Conservation (phyloP, 148 eudicot genomes). For the Silene latifolia region DNA sequence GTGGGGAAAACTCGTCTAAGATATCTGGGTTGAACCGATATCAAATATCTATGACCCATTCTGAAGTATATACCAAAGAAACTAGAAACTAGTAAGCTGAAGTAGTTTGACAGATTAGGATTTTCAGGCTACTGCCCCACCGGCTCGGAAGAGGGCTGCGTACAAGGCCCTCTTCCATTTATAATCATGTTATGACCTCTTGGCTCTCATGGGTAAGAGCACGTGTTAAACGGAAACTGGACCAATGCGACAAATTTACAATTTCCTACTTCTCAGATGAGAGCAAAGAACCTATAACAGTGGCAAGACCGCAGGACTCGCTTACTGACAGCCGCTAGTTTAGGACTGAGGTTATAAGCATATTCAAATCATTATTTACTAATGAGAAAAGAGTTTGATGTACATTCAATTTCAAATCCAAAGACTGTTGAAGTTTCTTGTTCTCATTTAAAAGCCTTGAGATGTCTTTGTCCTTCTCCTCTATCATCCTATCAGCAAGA, state of each 20-base stretch:
- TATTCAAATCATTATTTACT: slow-evolving; percentile 1
- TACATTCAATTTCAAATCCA: slow-evolving; percentile 44
- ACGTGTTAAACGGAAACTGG: background rate
- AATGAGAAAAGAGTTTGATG: slow-evolving; percentile 5
- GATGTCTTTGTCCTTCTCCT: slow-evolving; percentile 91
- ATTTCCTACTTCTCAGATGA: background rate
- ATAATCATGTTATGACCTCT: background rate
- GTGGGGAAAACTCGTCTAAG: slow-evolving; percentile 2
- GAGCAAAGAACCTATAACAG: slow-evolving; percentile 5
- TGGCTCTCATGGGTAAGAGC: background rate
- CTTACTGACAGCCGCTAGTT: background rate
- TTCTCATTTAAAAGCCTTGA: slow-evolving; percentile 70
- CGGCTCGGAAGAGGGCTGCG: background rate
- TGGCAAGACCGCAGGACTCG: slow-evolving; percentile 3
- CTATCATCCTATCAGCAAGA: slow-evolving; percentile 94
- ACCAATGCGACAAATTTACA: background rate
- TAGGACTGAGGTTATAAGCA: background rate
- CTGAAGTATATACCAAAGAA: background rate
- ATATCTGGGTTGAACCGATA: background rate
- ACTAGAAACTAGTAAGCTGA: background rate
- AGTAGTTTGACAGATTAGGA: background rate
- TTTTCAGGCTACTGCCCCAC: background rate
- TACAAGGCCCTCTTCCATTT: background rate
- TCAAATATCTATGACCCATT: background rate
- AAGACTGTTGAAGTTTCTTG: slow-evolving; percentile 58